Conservation (phyloP, 352 stramenopile genomes). For the Aphanomyces astaci region DNA sequence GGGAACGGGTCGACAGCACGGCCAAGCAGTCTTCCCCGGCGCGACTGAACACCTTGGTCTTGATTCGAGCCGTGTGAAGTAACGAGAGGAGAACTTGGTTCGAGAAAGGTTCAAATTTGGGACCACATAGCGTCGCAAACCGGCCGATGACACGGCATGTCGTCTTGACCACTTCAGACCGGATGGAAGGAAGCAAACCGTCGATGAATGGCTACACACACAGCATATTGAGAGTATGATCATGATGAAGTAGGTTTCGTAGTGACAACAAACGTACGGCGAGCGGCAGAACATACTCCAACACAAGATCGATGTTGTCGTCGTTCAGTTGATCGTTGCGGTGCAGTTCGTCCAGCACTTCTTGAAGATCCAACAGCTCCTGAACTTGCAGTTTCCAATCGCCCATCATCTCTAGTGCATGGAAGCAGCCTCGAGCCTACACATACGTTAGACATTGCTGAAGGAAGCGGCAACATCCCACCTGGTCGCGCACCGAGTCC, state of each 20-base stretch:
- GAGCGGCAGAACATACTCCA: background rate
- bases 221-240: background rate
- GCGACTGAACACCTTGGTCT: background rate
- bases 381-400: background rate
- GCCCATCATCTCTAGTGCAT: background rate
- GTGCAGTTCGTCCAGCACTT: background rate
- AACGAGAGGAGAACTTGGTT: background rate
- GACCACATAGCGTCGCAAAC: background rate
- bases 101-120: background rate
- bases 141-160: background rate
- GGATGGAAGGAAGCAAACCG: background rate
- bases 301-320: background rate
- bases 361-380: background rate
- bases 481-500: background rate
- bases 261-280: no score
- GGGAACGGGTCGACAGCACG: background rate
- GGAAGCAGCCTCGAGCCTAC: background rate
- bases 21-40: background rate
- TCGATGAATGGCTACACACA: background rate
- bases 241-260: no score
- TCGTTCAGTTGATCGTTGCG: background rate
- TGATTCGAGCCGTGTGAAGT: background rate
- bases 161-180: background rate
- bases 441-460: background rate
- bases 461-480: background rate